A percentile compares a stretch with the other conserved stretches of the same genome.
phyloP scores from a whole-genome alignment of 345 rosid species.

The Syzygium jambos region DNA sequence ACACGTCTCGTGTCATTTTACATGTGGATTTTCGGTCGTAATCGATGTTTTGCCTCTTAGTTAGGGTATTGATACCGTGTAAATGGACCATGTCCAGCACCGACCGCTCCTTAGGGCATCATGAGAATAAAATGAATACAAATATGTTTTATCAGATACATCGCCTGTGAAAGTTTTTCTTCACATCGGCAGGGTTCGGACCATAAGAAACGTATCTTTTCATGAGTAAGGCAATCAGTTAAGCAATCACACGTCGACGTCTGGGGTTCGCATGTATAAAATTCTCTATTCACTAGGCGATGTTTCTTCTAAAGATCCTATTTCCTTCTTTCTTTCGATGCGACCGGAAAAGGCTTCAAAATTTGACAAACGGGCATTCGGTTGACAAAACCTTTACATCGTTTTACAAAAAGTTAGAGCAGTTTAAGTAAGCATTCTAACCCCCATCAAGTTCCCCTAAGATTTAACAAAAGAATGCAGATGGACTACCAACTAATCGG shows the following conservation, averaged over 20 bases:
- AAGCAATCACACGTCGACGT: no score
- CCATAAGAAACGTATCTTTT: no score
- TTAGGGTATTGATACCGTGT: not conserved
- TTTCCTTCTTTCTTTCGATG: no score
- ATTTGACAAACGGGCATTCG: not conserved
- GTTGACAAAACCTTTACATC: not conserved
- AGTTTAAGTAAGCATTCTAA: not conserved
- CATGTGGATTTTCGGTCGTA: rapidly evolving
- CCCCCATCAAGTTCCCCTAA: not conserved
- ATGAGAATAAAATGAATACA: no score
- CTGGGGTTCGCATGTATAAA: rapidly evolving
- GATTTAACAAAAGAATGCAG: not conserved
- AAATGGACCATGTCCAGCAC: not conserved
- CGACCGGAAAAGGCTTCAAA: not conserved
- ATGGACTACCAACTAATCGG: not conserved
- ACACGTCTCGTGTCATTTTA: not conserved
- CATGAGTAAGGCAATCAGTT: no score
- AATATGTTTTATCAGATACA: no score
- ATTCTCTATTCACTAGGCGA: not conserved
- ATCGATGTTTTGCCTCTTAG: not conserved
- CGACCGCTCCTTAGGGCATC: not conserved
- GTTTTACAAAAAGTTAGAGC: not conserved
- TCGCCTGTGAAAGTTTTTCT: no score
- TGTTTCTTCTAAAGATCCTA: not conserved
- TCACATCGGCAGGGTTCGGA: no score